Evolutionary conservation across 2,329 filamentous ascomycete species (phyloP).

Genomic region (Colletotrichum melonis): DNA sequence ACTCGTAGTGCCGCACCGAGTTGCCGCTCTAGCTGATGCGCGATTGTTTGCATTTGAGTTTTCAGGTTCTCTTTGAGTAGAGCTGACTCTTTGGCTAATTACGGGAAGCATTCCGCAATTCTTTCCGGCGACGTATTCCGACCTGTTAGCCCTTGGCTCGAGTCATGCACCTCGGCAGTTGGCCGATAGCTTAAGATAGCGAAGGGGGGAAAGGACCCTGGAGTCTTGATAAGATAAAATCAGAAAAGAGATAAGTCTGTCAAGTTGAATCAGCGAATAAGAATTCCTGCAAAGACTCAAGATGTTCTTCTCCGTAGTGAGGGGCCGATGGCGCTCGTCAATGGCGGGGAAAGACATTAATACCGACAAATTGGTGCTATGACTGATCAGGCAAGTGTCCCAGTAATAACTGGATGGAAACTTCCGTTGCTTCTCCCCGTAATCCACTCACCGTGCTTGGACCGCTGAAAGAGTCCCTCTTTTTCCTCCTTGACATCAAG

Average conservation of each 20-base stretch:
- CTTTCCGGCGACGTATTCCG: neutral
- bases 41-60: too few species aligned
- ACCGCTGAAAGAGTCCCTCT: constrained; percentile 17
- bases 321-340: neutral
- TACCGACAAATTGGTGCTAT: neutral
- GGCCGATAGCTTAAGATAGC: neutral
- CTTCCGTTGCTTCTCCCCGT: constrained; percentile 10
- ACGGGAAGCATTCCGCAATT: neutral
- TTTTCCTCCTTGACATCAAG: constrained; percentile 16
- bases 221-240: neutral
- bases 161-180: neutral
- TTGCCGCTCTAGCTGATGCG: too few species aligned
- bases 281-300: neutral
- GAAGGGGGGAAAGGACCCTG: neutral
- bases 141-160: neutral
- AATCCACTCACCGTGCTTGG: constrained; percentile 11
- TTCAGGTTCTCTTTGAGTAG: too few species aligned
- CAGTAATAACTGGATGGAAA: neutral
- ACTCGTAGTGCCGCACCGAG: too few species aligned
- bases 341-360: neutral
- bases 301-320: neutral
- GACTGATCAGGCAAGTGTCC: constrained; percentile 2
- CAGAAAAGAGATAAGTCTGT: neutral
- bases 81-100: too few species aligned
- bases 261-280: neutral